phyloP scores from a whole-genome alignment of 2,329 filamentous ascomycete genomes.

The Pseudocercospora cruenta region DNA sequence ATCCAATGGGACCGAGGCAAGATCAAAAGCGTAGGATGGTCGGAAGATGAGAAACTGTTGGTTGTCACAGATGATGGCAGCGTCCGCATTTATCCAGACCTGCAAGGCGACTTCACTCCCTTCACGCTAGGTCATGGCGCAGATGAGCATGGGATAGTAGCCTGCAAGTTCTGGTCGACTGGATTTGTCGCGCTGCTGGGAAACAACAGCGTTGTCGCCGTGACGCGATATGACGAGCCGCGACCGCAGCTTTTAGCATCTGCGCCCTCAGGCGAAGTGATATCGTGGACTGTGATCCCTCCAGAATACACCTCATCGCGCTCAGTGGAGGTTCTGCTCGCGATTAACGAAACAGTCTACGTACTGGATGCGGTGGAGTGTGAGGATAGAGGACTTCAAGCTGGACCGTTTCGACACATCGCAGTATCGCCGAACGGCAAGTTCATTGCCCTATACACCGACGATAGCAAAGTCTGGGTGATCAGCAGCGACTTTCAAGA shows the following conservation, averaged over 20 bases:
- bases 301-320: constrained; percentile 86
- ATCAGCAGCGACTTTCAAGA: constrained; percentile 95
- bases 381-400: constrained; percentile 87
- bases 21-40: constrained; percentile 91
- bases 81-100: constrained; percentile 84
- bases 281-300: constrained; percentile 87
- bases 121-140: constrained; percentile 88
- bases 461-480: constrained; percentile 83
- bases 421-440: constrained; percentile 88
- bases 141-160: constrained; percentile 82
- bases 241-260: constrained; percentile 79
- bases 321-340: constrained; percentile 89
- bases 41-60: constrained; percentile 88
- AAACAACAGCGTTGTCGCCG: constrained; percentile 83
- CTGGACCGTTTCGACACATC: constrained; percentile 89
- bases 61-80: constrained; percentile 88
- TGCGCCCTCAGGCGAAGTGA: constrained; percentile 75
- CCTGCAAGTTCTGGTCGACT: constrained; percentile 87
- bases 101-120: constrained; percentile 94
- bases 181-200: constrained; percentile 91
- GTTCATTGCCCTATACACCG: constrained; percentile 84
- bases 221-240: constrained; percentile 89
- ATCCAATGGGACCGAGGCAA: constrained; percentile 81
- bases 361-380: constrained; percentile 86
- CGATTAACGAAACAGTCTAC: constrained; percentile 80